phyloP scores from a whole-genome alignment of 768 basidiomycete genomes.

The Termitomyces sp. region DNA sequence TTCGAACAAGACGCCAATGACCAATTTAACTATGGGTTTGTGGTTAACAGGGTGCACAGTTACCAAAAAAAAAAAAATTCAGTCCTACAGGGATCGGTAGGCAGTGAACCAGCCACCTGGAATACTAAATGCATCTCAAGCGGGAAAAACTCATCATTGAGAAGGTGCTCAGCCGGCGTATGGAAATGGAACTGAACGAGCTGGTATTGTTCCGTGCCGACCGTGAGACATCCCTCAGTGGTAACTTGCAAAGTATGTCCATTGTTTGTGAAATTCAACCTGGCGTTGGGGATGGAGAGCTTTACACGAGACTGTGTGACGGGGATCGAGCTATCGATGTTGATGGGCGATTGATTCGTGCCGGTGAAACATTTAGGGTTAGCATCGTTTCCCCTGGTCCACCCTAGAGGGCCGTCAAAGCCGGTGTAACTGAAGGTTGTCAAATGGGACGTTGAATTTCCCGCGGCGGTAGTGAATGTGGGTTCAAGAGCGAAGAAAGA shows the following conservation, averaged over 20 bases:
- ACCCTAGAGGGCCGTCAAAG: slow-evolving; percentile 7
- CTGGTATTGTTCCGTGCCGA: neutral
- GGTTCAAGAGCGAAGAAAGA: neutral
- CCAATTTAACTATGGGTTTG: neutral
- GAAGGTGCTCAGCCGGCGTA: slow-evolving; percentile 10
- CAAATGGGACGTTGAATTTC: neutral
- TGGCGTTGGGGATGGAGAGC: slow-evolving; percentile 1
- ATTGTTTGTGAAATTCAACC: neutral
- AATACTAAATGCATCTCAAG: slow-evolving; percentile 14
- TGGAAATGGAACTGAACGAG: slow-evolving; percentile 14
- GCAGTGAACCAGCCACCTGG: neutral
- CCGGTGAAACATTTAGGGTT: slow-evolving; percentile 7
- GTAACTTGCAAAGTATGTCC: neutral
- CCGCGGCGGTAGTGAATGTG: neutral
- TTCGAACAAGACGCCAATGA: slow-evolving; percentile 7
- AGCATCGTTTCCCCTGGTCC: neutral
- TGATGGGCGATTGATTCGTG: slow-evolving; percentile 9
- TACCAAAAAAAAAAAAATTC: too few species aligned
- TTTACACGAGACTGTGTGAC: neutral
- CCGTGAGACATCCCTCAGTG: neutral
- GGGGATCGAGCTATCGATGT: neutral
- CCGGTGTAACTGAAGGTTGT: slow-evolving; percentile 6
- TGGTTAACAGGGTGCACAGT: neutral
- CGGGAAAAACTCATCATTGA: slow-evolving; percentile 6
- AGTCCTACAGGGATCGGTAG: neutral